Conservation (phyloP, 2,329 filamentous ascomycete species). For the Elsinoe ampelina region DNA sequence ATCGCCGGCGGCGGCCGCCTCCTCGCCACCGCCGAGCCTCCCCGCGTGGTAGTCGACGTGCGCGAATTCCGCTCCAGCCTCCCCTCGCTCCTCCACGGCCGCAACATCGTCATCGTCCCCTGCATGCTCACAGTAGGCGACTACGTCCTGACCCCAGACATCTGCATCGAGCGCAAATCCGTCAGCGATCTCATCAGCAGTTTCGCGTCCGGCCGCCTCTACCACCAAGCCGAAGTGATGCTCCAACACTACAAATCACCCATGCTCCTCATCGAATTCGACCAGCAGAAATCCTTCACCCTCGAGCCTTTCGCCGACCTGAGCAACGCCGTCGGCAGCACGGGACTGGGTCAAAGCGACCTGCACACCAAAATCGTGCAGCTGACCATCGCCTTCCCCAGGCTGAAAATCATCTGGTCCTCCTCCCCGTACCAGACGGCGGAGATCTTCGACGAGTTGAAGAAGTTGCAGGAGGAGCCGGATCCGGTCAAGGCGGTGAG, state of each 20-base stretch:
- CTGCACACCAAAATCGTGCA: conserved; percentile 87
- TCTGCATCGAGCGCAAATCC: conserved; percentile 92
- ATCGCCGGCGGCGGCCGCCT: conserved; percentile 89
- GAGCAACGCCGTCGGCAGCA: conserved; percentile 54
- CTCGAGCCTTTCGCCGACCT: conserved; percentile 53
- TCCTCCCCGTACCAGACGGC: conserved; percentile 90
- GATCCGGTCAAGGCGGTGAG: conserved; percentile 81
- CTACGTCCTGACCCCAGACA: conserved; percentile 83
- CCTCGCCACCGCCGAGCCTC: conserved; percentile 72
- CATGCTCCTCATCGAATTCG: conserved; percentile 94
- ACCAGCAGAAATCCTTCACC: conserved; percentile 94
- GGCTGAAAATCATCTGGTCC: conserved; percentile 86
- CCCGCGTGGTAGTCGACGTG: conserved; percentile 87
- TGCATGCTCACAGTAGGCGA: conserved; percentile 96
- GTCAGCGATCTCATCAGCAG: conserved; percentile 84
- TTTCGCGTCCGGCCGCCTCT: conserved; percentile 84
- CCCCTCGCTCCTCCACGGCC: conserved; percentile 81
- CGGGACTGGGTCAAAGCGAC: conserved; percentile 56
- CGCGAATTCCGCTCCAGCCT: conserved; percentile 91
- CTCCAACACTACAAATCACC: conserved; percentile 81
- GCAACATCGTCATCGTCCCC: conserved; percentile 78
- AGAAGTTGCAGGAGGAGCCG: conserved; percentile 80
- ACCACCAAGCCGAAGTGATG: conserved; percentile 89
- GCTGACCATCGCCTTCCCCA: conserved; percentile 83
- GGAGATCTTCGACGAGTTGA: conserved; percentile 90